Conservation (phyloP, 108 stramenopile genomes). For the Hondaea fermentalgiana region DNA sequence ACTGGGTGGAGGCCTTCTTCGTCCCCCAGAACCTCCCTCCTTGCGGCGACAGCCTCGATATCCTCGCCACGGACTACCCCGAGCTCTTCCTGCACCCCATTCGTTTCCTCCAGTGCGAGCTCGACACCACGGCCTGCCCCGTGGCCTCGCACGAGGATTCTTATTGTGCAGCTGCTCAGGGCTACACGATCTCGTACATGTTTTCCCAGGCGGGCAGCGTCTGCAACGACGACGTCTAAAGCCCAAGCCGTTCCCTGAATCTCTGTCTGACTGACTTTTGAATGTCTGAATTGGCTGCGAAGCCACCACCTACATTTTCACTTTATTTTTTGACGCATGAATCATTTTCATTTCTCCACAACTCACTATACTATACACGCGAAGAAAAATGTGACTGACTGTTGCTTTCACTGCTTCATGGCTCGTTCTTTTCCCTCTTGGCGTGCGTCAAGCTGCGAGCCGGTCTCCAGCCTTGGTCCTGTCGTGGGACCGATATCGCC, state of each 20-base stretch:
- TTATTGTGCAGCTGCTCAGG: background rate
- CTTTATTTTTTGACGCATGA: no score
- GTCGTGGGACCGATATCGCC: no score
- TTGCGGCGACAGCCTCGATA: background rate
- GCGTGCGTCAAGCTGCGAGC: no score
- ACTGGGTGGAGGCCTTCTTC: background rate
- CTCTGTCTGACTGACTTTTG: no score
- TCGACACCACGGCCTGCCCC: background rate
- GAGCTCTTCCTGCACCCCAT: background rate
- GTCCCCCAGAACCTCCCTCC: background rate
- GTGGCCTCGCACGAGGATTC: background rate
- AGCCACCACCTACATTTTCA: no score
- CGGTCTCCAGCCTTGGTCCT: no score
- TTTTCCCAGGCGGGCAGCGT: background rate
- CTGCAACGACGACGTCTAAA: background rate
- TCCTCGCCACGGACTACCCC: background rate
- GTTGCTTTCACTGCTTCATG: no score
- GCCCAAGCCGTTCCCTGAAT: background rate
- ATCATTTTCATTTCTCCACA: no score
- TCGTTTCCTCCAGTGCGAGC: constrained; percentile 6
- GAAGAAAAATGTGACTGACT: no score
- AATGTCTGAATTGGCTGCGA: no score
- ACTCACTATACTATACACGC: no score
- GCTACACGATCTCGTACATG: background rate
- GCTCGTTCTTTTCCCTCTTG: no score